Base-by-base conservation (phyloP, 2,329 filamentous ascomycete genomes). In the Colletotrichum kahawae region DNA sequence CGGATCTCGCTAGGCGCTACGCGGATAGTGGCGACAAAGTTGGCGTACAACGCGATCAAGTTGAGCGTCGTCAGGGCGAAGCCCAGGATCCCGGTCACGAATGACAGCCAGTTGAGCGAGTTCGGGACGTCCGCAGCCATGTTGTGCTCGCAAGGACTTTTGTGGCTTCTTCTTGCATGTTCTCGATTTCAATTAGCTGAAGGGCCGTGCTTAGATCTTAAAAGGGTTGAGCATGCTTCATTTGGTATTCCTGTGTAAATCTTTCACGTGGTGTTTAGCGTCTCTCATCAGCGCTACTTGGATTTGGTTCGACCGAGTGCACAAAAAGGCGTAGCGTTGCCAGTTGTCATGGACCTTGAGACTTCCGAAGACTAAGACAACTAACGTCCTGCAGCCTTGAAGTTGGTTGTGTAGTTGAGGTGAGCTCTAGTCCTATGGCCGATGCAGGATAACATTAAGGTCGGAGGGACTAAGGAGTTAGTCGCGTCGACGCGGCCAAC, bases 71-170 rank as follows among this genome's bases (percentile, higher is more conserved):
- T 75, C 34, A 75, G 64, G 29, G 33, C 73, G 31, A 75, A 75
- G 21, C 69, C 38, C 21, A 75, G 69, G 57, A 75, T 75, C 63
- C 73, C 73, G 2, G 73, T 75, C 9, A 75, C 57, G 34, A 75
- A 75, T 10, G 73, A 75, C 21, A 75, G 54, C 73, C 73, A 75
- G 29, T 75, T 75, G 12, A 75, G 64, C 1, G 73, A 75, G 57
- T 73, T 73, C 5, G 73, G 73, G 12, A 75, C 73, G 16, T 75
- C 73, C 10, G 21, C 48, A 7, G 73, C 29, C 73, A 75, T 75
- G 6, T 51, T 43, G 4, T 16, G 38, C 27, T 48, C 18, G 16
- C 36, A 27, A 48, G n/a, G 29, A 18, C 56, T 33, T 29, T 13
- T 13, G 7, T 18, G 7, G 14, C 36, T 13, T 16, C 38, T 33